A percentile compares a stretch with the other conserved stretches of the same genome.
These are phyloP conservation scores for Tulasnella sp. DNA, from an alignment of 768 basidiomycete genomes.

Conservation along the genomic window DNA sequence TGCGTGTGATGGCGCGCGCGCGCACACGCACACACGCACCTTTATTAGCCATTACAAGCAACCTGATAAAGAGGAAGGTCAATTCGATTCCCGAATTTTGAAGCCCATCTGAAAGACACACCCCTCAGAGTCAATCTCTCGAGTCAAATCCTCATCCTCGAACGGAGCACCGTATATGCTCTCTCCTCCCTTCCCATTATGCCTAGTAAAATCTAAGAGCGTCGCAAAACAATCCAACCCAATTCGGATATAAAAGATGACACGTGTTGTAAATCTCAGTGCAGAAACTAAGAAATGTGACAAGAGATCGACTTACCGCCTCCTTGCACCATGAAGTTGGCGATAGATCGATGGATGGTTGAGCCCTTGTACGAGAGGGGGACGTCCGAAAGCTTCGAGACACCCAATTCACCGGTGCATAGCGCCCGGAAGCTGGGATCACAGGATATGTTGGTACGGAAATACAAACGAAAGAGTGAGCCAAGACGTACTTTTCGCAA, in stretches of 20 bases:
- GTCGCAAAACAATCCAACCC: background rate
- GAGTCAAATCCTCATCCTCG: constrained; percentile 61
- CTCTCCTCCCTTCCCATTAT: constrained; percentile 71
- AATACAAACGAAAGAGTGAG: background rate
- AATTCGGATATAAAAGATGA: background rate
- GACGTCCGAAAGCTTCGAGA: constrained; percentile 48
- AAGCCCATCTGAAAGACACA: constrained; percentile 25
- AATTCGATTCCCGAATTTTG: background rate
- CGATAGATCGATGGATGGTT: constrained; percentile 68
- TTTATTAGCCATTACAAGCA: constrained; percentile 85
- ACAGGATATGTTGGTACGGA: background rate
- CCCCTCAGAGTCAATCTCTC: constrained; percentile 54
- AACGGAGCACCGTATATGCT: constrained; percentile 71
- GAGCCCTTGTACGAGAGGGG: constrained; percentile 76
- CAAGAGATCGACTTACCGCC: constrained; percentile 44
- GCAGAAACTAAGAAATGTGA: no score
- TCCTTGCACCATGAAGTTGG: constrained; percentile 70
- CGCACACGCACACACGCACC: constrained; percentile 28
- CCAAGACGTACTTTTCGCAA: constrained; percentile 54
- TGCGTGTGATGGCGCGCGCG: no score
- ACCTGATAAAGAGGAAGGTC: constrained; percentile 26
- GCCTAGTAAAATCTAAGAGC: constrained; percentile 57
- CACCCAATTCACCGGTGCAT: constrained; percentile 77
- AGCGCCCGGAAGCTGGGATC: constrained; percentile 62
- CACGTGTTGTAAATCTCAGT: background rate